Conservation (phyloP, 1,139 yeast genomes). For the Protomyces macrosporus region DNA sequence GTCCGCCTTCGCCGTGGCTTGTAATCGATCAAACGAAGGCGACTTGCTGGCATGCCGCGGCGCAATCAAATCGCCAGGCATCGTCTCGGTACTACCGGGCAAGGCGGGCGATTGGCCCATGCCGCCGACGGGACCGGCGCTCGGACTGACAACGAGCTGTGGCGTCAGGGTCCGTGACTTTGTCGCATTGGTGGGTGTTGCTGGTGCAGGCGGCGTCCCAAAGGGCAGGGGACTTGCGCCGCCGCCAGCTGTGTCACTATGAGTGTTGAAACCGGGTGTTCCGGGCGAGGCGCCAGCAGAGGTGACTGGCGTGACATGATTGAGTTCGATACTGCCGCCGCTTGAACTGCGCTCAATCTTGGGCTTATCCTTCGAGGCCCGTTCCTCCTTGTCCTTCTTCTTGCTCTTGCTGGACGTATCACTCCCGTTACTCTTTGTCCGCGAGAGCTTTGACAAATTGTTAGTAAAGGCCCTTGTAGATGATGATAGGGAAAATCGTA, state of each 20-base stretch:
- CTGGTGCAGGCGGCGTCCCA: not conserved
- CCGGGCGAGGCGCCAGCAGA: too few species aligned
- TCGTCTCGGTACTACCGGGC: conserved; percentile 41
- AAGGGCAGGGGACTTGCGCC: not conserved
- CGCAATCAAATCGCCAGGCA: conserved; percentile 41
- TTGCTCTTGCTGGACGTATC: conserved; percentile 16
- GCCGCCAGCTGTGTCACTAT: not conserved
- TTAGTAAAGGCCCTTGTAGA: not conserved
- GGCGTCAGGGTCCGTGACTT: conserved; percentile 22
- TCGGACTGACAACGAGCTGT: conserved; percentile 26
- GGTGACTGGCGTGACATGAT: not conserved
- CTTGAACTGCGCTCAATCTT: conserved; percentile 15
- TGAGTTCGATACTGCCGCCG: not conserved
- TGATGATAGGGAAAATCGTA: conserved; percentile 16
- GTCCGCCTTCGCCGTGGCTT: conserved; percentile 29
- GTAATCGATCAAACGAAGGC: conserved; percentile 39
- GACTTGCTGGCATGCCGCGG: conserved; percentile 32
- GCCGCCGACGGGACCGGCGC: not conserved
- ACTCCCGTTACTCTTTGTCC: conserved; percentile 24
- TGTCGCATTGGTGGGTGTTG: conserved; percentile 5
- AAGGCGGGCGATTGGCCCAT: conserved; percentile 35
- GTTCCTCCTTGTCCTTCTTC: conserved; percentile 22
- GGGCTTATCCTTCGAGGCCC: conserved; percentile 2
- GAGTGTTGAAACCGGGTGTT: not conserved
- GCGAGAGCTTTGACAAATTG: conserved; percentile 13